These are phyloP conservation scores for Rhynchospora breviuscula DNA, from an alignment of 176 grass and related monocot genomes.

Conservation along the genomic window DNA sequence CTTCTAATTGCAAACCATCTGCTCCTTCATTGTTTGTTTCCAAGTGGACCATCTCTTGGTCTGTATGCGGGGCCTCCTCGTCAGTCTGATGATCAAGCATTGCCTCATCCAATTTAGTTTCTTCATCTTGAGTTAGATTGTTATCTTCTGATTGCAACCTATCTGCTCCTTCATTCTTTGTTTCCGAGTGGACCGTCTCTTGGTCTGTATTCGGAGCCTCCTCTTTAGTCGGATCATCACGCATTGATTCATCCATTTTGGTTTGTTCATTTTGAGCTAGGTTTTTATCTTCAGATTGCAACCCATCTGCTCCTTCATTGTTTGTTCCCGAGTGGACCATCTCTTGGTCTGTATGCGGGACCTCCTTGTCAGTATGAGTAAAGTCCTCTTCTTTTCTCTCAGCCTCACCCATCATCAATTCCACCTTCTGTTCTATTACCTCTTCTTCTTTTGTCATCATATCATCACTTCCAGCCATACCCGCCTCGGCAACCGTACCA, in stretches of 20 bases:
- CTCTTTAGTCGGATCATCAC: not conserved
- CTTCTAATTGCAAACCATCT: slow-evolving; percentile 15
- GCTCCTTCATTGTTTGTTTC: not conserved
- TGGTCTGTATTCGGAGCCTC: slow-evolving; percentile 6
- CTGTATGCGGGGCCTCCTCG: not conserved
- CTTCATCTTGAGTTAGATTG: not conserved
- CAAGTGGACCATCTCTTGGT: slow-evolving; percentile 1
- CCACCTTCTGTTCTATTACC: not conserved
- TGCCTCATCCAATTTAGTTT: not conserved
- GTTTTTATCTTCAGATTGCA: not conserved
- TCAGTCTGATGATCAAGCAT: not conserved
- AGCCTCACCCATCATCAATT: not conserved
- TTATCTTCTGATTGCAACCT: not conserved
- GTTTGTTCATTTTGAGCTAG: not conserved
- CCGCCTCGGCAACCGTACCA: not conserved
- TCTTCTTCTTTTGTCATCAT: not conserved
- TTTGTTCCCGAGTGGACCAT: not conserved
- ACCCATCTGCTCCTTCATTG: not conserved
- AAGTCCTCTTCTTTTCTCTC: slow-evolving; percentile 1
- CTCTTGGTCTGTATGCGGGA: slow-evolving; percentile 19
- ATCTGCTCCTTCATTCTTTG: not conserved
- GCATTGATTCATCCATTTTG: not conserved
- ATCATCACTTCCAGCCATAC: not conserved
- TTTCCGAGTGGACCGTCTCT: not conserved
- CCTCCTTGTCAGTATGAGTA: slow-evolving; percentile 2